phyloP scores from a whole-genome alignment of 345 rosid species.

The Eucalyptus melliodora region DNA sequence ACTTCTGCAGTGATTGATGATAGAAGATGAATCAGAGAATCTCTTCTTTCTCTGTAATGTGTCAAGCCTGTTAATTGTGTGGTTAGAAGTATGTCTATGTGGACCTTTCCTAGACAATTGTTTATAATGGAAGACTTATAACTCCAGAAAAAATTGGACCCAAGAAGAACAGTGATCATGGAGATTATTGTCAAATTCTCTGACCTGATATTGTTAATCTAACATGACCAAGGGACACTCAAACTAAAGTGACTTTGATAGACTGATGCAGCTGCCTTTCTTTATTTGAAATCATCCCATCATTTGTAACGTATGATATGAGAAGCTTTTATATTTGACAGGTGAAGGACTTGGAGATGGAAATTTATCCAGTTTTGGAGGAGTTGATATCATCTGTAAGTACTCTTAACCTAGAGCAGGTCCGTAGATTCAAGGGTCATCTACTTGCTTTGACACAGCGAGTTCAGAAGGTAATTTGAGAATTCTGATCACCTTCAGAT shows the following conservation, averaged over 20 bases:
- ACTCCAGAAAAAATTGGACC: not conserved
- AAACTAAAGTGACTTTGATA: not conserved
- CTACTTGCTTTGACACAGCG: slow-evolving; percentile 85
- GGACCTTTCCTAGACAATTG: not conserved
- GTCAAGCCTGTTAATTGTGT: not conserved
- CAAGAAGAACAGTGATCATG: not conserved
- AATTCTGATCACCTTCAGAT: not conserved
- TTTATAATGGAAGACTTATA: not conserved
- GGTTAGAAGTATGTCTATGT: not conserved
- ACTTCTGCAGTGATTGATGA: not conserved
- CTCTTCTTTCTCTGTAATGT: not conserved
- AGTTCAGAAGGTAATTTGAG: slow-evolving; percentile 73
- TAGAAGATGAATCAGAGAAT: not conserved
- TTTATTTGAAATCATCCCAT: not conserved
- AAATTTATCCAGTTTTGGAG: slow-evolving; percentile 82
- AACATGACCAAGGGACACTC: not conserved
- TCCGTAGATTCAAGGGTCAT: slow-evolving; percentile 82
- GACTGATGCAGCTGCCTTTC: not conserved
- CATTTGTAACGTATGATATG: not conserved
- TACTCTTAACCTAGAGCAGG: slow-evolving; percentile 82
- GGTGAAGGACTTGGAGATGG: slow-evolving; percentile 86
- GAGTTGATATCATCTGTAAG: slow-evolving; percentile 77
- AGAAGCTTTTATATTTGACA: slow-evolving; percentile 6
- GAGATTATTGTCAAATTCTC: not conserved
- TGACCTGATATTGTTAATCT: not conserved